Base-by-base conservation (phyloP, 768 basidiomycete genomes). In the Boletus barrowsii region DNA sequence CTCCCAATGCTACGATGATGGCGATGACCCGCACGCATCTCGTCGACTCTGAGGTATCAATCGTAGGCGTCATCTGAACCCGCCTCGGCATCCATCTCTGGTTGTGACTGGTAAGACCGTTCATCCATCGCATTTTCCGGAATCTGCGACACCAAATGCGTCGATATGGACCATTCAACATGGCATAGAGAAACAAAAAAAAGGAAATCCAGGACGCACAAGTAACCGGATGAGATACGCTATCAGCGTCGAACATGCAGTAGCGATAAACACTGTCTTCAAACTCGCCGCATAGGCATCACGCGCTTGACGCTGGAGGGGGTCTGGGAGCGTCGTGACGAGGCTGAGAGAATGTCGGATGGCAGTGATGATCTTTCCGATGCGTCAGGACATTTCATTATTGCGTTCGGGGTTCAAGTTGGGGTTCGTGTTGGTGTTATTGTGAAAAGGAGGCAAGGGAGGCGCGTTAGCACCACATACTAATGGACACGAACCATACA, bases 211-310 rank as follows among this genome's bases (percentile, higher is more conserved):
- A n/a, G 22, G 24, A 50, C 61, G 33, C 10, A 63, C 61, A 13
- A 51, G 63, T 6, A 65, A 35, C 32, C 64, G 26, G 5, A 63
- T 52, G 3, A 65, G 36, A 47, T 48, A 65, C 10, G 51, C 51
- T 5, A 18, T 51, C 43, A 45, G 8, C 35, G 51, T 51, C 17
- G 64, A 66, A 48, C 61, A 66, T 9, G 64, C 64, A 1, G 58
- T 56, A 0, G 57, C 33, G 36, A 63, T 43, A 10, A 60, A 65
- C 36, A 65, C 64, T 3, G 58, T 60, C 17, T 14, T 47, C 29
- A 62, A 29, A 54, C 57, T 60, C 2, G 57, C 60, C 3, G 63
- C 63, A 14, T 66, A 65, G 0, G 64, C 49, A 15, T 66, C 61
- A 1, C 64, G 55, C 5, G 56, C 53, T 4, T 50, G 24, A n/a